A percentile compares a stretch with the other conserved stretches of the same genome.
phyloP scores from a whole-genome alignment of 2,329 filamentous ascomycete genomes.

The Lecanoromycetidae sp. region DNA sequence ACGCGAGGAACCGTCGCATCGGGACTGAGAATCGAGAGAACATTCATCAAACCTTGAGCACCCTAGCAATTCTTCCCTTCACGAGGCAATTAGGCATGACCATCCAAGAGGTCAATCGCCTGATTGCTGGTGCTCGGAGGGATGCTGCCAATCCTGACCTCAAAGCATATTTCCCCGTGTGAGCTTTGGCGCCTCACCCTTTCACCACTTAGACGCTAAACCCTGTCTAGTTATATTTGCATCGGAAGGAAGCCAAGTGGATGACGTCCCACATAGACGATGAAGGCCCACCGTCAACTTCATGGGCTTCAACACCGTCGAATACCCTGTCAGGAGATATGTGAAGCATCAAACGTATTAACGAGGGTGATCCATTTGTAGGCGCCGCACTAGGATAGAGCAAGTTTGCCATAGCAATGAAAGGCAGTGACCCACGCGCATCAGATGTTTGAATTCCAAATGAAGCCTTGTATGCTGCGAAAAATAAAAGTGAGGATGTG shows the following conservation, averaged over 20 bases:
- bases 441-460: too few relatives aligned
- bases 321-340: too few relatives aligned
- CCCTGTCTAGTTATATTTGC: conserved; percentile 43
- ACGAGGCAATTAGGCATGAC: conserved; percentile 32
- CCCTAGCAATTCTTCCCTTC: conserved; percentile 34
- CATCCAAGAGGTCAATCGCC: conserved; percentile 26
- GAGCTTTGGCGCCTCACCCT: conserved; percentile 18
- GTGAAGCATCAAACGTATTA: too few relatives aligned
- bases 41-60: conserved; percentile 27
- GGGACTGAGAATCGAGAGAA: conserved; percentile 31
- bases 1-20: conserved; percentile 31
- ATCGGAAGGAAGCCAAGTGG: conserved; percentile 46
- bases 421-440: too few relatives aligned
- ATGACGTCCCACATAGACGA: not conserved
- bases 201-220: not conserved
- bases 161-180: conserved; percentile 37
- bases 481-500: too few relatives aligned
- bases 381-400: too few relatives aligned
- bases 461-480: too few relatives aligned
- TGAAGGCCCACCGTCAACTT: not conserved
- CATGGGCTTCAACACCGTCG: too few relatives aligned
- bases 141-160: conserved; percentile 29
- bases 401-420: too few relatives aligned
- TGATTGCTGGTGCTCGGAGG: conserved; percentile 28
- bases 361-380: too few relatives aligned